Evolutionary conservation across 2,329 filamentous ascomycete species (phyloP).

Genomic region (Aspergillus spinulosporus): DNA sequence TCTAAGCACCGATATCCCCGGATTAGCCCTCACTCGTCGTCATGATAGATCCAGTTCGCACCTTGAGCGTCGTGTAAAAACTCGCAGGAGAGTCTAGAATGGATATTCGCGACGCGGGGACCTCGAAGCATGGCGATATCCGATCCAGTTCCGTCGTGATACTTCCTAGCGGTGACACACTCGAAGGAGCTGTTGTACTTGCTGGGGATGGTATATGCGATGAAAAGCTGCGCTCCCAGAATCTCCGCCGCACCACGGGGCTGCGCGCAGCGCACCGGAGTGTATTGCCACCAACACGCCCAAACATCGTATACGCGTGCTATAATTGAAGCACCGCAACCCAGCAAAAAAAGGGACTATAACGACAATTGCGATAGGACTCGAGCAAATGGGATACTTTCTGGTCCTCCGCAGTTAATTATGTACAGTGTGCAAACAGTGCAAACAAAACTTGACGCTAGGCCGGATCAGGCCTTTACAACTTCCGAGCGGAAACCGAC

Average conservation of each 20-base stretch:
- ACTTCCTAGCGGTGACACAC: conserved; percentile 54
- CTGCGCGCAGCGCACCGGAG: conserved; percentile 37
- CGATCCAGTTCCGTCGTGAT: conserved; percentile 77
- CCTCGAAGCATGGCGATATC: conserved; percentile 83
- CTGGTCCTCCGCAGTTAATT: conserved; percentile 4
- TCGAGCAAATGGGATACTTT: background rate
- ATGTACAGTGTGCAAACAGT: conserved; percentile 33
- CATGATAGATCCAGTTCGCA: conserved; percentile 34
- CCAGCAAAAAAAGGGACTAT: background rate
- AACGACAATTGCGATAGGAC: background rate
- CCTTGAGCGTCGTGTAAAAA: conserved; percentile 91
- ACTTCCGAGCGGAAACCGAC: conserved; percentile 24
- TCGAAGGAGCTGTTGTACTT: conserved; percentile 28
- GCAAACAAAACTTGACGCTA: conserved; percentile 34
- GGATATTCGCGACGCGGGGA: conserved; percentile 75
- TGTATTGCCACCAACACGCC: conserved; percentile 41
- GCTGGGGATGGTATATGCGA: conserved; percentile 29
- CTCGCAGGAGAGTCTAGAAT: conserved; percentile 79
- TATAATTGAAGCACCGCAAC: background rate
- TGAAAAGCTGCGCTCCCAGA: conserved; percentile 42
- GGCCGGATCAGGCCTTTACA: conserved; percentile 24
- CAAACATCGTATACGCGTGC: conserved; percentile 34
- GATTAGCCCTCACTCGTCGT: conserved; percentile 4
- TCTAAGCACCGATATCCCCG: conserved; percentile 46
- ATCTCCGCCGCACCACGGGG: conserved; percentile 32